These are phyloP conservation scores for Didymella glomerata DNA, from an alignment of 2,329 filamentous ascomycete species.

Conservation along the genomic window DNA sequence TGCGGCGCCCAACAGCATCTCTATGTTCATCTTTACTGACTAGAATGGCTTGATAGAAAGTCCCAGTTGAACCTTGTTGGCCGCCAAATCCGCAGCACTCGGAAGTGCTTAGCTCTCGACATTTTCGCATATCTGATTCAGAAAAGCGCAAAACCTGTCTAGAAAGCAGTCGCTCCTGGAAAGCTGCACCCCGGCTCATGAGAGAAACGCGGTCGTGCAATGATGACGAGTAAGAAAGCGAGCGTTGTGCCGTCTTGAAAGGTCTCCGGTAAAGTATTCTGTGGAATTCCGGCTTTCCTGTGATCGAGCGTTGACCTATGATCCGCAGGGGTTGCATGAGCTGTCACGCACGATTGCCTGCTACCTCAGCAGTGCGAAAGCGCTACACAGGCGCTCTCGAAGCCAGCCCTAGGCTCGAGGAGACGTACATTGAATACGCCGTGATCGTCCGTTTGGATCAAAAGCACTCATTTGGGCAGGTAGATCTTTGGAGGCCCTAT, in stretches of 20 bases:
- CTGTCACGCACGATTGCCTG: background rate
- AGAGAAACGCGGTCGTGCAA: slow-evolving; percentile 19
- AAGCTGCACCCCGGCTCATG: slow-evolving; percentile 17
- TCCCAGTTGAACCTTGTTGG: slow-evolving; percentile 1
- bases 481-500: background rate
- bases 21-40: background rate
- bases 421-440: slow-evolving; percentile 8
- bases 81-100: slow-evolving; percentile 26
- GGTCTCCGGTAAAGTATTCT: slow-evolving; percentile 10
- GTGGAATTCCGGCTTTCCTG: slow-evolving; percentile 1
- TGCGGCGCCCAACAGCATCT: background rate
- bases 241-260: slow-evolving; percentile 24
- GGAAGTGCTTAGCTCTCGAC: slow-evolving; percentile 21
- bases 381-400: slow-evolving; percentile 3
- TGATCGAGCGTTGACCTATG: background rate
- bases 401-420: slow-evolving; percentile 9
- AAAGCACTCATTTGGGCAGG: slow-evolving; percentile 27
- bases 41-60: background rate
- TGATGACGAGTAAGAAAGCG: slow-evolving; percentile 11
- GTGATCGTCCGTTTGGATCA: background rate
- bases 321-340: background rate
- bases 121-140: slow-evolving; percentile 30
- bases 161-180: slow-evolving; percentile 18
- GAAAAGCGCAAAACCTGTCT: slow-evolving; percentile 21
- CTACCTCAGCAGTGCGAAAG: slow-evolving; percentile 11